A percentile compares a stretch with the other conserved stretches of the same genome.
Conservation (phyloP, 1,284 basidiomycete species). For the Malassezia japonica region DNA sequence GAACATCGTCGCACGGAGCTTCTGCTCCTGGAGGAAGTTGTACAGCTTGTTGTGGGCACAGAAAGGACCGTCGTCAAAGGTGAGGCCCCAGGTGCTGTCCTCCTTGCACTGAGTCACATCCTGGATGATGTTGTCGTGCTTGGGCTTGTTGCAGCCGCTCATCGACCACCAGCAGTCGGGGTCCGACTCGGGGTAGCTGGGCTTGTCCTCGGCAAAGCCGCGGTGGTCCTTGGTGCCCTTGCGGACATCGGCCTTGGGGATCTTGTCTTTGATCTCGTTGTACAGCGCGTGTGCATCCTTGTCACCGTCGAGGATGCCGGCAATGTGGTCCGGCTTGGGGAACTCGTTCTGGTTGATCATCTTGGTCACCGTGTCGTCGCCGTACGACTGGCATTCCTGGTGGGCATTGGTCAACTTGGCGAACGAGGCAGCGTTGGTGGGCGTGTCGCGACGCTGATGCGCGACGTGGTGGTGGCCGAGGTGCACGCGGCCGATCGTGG, state of each 20-base stretch:
- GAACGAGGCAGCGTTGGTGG: slow-evolving; percentile 1
- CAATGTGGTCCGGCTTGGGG: slow-evolving; percentile 47
- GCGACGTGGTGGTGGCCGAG: no score
- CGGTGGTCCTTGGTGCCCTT: background rate
- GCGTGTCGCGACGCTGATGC: background rate
- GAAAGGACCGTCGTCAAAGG: slow-evolving; percentile 52
- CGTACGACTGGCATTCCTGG: background rate
- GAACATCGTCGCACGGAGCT: slow-evolving; percentile 53
- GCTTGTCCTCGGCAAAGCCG: background rate
- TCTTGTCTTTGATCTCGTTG: slow-evolving; percentile 27
- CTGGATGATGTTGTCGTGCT: slow-evolving; percentile 29
- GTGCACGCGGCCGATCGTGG: no score
- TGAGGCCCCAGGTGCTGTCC: slow-evolving; percentile 52
- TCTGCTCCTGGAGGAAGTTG: slow-evolving; percentile 51
- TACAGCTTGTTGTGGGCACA: slow-evolving; percentile 53
- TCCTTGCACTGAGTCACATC: slow-evolving; percentile 51
- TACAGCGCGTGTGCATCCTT: slow-evolving; percentile 44
- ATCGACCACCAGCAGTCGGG: slow-evolving; percentile 44
- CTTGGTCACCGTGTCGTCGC: slow-evolving; percentile 14
- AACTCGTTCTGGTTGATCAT: slow-evolving; percentile 13
- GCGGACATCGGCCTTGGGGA: slow-evolving; percentile 1
- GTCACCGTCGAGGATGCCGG: slow-evolving; percentile 48
- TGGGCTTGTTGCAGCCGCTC: slow-evolving; percentile 38
- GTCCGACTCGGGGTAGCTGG: slow-evolving; percentile 14
- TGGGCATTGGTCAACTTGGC: slow-evolving; percentile 19